Evolutionary conservation across 169 alveolate species (phyloP), one percentile per base, ranked within the genome.

Genomic region (Plasmodium knowlesi): DNA sequence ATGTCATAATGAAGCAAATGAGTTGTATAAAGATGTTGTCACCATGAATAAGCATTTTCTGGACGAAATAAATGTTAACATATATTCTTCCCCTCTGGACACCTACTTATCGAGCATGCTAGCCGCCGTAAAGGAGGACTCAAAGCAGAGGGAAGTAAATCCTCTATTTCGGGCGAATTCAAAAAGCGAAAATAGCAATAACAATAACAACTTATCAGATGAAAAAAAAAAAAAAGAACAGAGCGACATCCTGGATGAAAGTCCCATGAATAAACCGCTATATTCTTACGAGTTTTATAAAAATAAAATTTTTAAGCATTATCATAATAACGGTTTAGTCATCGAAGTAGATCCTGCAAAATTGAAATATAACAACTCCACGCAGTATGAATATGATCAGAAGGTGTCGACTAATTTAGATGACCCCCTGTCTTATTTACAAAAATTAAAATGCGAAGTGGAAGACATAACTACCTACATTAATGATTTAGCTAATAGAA

Each of bases 1-100:
- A 22, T 89, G 94, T 25, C 82, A 89, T 43, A 89, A 89, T 79
- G 89, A 89, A 30, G 46, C 94, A 37, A 89, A 79, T 61, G 90
- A 89, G 54, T 89, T 89, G 81, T 89, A 89, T 57, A 89, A 89
- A 79, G 94, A 89, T 89, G 73, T 89, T 57, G 94, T 89, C 9
- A 79, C 70, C 22, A 57, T 89, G 83, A 89, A 89, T 71, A 89
- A 78, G 41, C 72, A 89, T 78, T 79, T 89, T 89, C 39, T 89
- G 25, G 90, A 89, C 46, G 89, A 89, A 57, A 89, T 89, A 39
- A 89, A 80, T 57, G 72, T 70, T 78, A 80, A 89, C 54, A 89
- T 89, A 89, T 89, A 89, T 79, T 54, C 94, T n/a, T 89, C 94
- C 1, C 94, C 94, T 6, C 72, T 89, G 81, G 82, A 89, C 22